These are phyloP conservation scores for Entoloma clypeatum DNA, from an alignment of 1,284 basidiomycete genomes.

Conservation along the genomic window DNA sequence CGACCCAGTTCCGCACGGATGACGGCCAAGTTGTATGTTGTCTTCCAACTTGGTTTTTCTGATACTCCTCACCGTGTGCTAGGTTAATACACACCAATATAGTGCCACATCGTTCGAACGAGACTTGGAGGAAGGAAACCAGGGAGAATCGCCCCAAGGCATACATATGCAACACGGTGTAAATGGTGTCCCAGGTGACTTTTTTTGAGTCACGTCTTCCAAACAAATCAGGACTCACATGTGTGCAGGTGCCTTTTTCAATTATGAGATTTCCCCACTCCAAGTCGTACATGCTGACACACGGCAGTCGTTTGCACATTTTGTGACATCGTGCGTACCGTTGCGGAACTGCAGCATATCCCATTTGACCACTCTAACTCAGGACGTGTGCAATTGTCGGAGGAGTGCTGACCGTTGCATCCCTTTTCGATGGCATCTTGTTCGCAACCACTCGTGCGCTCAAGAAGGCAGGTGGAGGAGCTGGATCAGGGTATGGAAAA, in stretches of 20 bases:
- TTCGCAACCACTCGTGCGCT: slow-evolving; percentile 71
- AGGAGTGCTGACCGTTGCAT: slow-evolving; percentile 93
- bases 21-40: slow-evolving; percentile 62
- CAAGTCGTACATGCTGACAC: slow-evolving; percentile 89
- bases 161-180: slow-evolving; percentile 80
- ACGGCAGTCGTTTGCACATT: slow-evolving; percentile 94
- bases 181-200: slow-evolving; percentile 70
- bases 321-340: slow-evolving; percentile 83
- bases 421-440: slow-evolving; percentile 85
- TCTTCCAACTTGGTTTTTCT: not conserved
- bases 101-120: slow-evolving; percentile 96
- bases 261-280: slow-evolving; percentile 98
- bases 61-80: slow-evolving; percentile 9
- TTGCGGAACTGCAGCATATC: slow-evolving; percentile 3
- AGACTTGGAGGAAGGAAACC: slow-evolving; percentile 63
- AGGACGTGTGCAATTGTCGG: slow-evolving; percentile 98
- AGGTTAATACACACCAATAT: slow-evolving; percentile 88
- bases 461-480: slow-evolving; percentile 52
- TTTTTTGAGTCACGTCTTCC: slow-evolving; percentile 12
- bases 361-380: slow-evolving; percentile 7
- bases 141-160: slow-evolving; percentile 66
- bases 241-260: slow-evolving; percentile 78
- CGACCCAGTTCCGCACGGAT: slow-evolving; percentile 85
- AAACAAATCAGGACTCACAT: not conserved
- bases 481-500: slow-evolving; percentile 30